phyloP scores from a whole-genome alignment of 371 early-diverging fungal genomes.

The Mortierella sp. region DNA sequence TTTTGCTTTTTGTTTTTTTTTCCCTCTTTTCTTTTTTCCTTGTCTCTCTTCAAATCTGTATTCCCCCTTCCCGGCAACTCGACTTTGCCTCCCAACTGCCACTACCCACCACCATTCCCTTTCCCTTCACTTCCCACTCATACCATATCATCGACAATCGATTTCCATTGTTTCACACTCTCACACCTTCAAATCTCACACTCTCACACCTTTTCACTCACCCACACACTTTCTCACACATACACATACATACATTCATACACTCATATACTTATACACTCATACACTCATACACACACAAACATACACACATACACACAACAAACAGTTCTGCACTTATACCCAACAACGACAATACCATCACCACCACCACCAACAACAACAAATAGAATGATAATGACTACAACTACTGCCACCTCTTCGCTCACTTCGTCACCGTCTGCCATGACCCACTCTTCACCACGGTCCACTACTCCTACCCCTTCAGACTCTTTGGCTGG shows the following conservation, averaged over 20 bases:
- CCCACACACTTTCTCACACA: neutral
- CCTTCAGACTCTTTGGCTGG: conserved; percentile 24
- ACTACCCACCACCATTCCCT: neutral
- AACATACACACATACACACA: neutral
- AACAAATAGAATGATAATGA: conserved; percentile 21
- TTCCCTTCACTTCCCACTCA: neutral
- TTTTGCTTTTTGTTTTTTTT: neutral
- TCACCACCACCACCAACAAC: neutral
- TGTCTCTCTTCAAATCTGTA: conserved; percentile 3
- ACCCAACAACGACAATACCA: neutral
- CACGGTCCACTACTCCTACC: conserved; percentile 11
- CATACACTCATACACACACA: neutral
- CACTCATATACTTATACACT: neutral
- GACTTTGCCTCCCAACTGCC: conserved; percentile 7
- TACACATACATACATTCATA: neutral
- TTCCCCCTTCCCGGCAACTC: conserved; percentile 20
- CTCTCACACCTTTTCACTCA: neutral
- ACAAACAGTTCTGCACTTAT: neutral
- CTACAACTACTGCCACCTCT: conserved; percentile 16
- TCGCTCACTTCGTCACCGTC: conserved; percentile 15
- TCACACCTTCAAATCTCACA: neutral
- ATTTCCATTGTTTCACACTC: neutral
- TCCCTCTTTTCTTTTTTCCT: conserved; percentile 4
- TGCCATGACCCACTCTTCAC: conserved; percentile 2
- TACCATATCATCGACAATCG: neutral